Percentiles rank a stretch among this genome's conserved stretches.
Evolutionary conservation across 2,329 filamentous ascomycete species (phyloP).

Genomic region (Neopestalotiopsis rosae): DNA sequence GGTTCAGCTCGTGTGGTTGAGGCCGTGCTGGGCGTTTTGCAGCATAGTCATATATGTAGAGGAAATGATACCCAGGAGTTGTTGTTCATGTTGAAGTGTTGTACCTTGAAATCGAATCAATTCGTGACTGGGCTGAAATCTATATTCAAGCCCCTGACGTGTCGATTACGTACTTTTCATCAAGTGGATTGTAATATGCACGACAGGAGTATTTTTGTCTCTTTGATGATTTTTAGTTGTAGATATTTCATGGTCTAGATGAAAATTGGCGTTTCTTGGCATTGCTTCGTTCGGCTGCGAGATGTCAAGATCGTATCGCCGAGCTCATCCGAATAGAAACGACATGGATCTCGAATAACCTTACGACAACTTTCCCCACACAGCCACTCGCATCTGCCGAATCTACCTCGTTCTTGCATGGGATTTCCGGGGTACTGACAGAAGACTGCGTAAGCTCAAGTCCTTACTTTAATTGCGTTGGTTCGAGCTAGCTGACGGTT

Average conservation of each 20-base stretch:
- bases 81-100: background rate
- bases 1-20: background rate
- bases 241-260: background rate
- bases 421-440: background rate
- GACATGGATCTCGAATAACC: conserved; percentile 4
- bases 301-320: background rate
- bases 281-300: background rate
- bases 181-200: background rate
- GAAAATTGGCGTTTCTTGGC: background rate
- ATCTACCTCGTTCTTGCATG: background rate
- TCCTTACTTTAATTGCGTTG: background rate
- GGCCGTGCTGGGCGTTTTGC: background rate
- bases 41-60: conserved; percentile 19
- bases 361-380: conserved; percentile 13
- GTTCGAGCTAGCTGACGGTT: background rate
- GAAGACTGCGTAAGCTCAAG: background rate
- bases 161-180: background rate
- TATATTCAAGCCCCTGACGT: background rate
- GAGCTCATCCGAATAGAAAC: conserved; percentile 1
- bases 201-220: background rate
- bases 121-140: background rate
- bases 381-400: background rate
- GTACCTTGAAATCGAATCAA: background rate
- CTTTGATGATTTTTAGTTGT: background rate
- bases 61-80: conserved; percentile 19